These are phyloP conservation scores for Drechslerella stenobrocha DNA, from an alignment of 2,329 filamentous ascomycete genomes.

Conservation along the genomic window DNA sequence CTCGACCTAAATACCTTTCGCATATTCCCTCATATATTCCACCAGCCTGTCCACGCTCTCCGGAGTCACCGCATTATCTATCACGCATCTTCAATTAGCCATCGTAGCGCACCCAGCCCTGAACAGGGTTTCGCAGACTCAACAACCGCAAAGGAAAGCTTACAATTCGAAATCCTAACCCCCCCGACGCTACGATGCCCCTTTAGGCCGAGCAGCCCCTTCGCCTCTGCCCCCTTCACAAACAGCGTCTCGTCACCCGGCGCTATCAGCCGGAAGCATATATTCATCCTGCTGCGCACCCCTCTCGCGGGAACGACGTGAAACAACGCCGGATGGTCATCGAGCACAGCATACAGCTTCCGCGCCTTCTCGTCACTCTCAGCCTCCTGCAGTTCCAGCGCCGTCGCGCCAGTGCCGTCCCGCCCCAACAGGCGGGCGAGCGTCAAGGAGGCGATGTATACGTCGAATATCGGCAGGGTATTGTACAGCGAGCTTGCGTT, in stretches of 20 bases:
- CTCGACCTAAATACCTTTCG: constrained; percentile 53
- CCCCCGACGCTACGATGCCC: constrained; percentile 86
- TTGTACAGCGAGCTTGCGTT: constrained; percentile 97
- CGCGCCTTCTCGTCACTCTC: constrained; percentile 74
- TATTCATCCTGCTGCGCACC: constrained; percentile 86
- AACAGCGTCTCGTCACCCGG: constrained; percentile 74
- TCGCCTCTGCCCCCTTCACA: constrained; percentile 69
- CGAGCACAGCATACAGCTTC: constrained; percentile 75
- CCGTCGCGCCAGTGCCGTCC: constrained; percentile 59
- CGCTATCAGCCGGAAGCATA: constrained; percentile 77
- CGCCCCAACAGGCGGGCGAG: constrained; percentile 70
- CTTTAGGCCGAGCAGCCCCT: constrained; percentile 76
- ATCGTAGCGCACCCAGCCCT: neutral
- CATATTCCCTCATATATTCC: constrained; percentile 64
- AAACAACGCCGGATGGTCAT: constrained; percentile 73
- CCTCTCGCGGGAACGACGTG: constrained; percentile 73
- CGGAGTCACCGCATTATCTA: constrained; percentile 59
- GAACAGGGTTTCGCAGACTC: too few species aligned
- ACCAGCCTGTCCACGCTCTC: constrained; percentile 70
- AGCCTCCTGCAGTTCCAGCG: constrained; percentile 75
- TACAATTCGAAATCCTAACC: constrained; percentile 86
- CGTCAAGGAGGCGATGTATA: constrained; percentile 87
- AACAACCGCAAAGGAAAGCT: neutral
- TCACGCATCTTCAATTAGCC: neutral
- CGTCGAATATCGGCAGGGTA: constrained; percentile 90